Evolutionary conservation across 495 filamentous ascomycete species (phyloP).

Genomic region (Penicillium angulare): DNA sequence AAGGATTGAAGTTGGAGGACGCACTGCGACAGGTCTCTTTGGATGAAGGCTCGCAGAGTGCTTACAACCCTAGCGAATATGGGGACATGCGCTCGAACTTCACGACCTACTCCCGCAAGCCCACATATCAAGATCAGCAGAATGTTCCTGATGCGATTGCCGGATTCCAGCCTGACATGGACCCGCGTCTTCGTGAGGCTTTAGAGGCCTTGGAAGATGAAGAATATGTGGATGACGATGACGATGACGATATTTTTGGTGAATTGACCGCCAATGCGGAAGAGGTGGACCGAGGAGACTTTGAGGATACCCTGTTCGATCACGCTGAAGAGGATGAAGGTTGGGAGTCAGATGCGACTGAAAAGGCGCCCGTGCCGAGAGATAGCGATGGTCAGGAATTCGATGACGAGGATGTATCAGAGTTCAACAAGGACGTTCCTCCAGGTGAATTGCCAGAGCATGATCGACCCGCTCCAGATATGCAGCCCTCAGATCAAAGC

Average conservation of each 20-base stretch:
- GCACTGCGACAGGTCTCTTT: conserved; percentile 67
- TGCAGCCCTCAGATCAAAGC: conserved; percentile 56
- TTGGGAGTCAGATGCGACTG: conserved; percentile 94
- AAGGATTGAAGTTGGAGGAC: conserved; percentile 77
- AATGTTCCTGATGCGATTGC: conserved; percentile 85
- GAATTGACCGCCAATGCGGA: conserved; percentile 69
- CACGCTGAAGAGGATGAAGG: conserved; percentile 71
- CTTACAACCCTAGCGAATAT: conserved; percentile 37
- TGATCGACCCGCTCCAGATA: conserved; percentile 37
- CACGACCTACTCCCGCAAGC: conserved; percentile 65
- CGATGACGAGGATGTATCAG: conserved; percentile 7
- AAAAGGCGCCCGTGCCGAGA: conserved; percentile 56
- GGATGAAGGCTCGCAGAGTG: conserved; percentile 49
- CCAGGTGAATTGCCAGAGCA: conserved; percentile 48
- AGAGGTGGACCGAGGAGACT: conserved; percentile 70
- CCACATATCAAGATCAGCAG: conserved; percentile 91
- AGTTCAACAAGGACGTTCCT: conserved; percentile 1
- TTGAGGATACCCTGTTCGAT: conserved; percentile 56
- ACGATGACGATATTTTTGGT: conserved; percentile 75
- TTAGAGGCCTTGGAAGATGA: conserved; percentile 96
- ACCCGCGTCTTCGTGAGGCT: conserved; percentile 86
- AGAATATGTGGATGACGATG: conserved; percentile 88
- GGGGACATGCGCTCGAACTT: conserved; percentile 45
- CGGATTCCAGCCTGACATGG: conserved; percentile 98
- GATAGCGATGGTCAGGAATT: conserved; percentile 43